Evolutionary conservation across 2,329 filamentous ascomycete genomes (phyloP).

Genomic region (Ceratocystis alfenasii): DNA sequence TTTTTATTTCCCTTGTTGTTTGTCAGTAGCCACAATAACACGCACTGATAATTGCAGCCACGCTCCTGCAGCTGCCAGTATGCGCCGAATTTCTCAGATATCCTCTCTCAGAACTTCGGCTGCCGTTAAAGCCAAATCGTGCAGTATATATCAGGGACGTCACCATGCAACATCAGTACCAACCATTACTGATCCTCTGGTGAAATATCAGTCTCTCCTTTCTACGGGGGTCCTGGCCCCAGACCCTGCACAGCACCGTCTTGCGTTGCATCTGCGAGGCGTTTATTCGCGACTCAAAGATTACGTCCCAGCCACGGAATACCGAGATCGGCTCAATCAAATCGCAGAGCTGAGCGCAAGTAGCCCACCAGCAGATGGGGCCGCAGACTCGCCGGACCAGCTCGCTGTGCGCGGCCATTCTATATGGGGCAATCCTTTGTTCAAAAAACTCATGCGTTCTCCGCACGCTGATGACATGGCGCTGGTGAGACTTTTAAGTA

Average conservation of each 20-base stretch:
- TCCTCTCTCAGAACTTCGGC: neutral
- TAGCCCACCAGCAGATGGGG: conserved; percentile 27
- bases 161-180: conserved; percentile 37
- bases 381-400: conserved; percentile 20
- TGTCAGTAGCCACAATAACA: too few relatives aligned
- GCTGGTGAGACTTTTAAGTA: conserved; percentile 55
- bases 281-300: conserved; percentile 65
- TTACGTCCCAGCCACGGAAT: conserved; percentile 61
- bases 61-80: neutral
- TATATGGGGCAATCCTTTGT: conserved; percentile 47
- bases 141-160: conserved; percentile 4
- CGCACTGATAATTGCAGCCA: too few relatives aligned
- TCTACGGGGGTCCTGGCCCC: conserved; percentile 54
- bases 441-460: conserved; percentile 45
- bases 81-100: conserved; percentile 10
- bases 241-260: conserved; percentile 59
- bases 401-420: conserved; percentile 44
- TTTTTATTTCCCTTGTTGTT: neutral
- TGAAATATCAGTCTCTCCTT: conserved; percentile 62
- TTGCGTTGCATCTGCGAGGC: conserved; percentile 65
- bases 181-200: conserved; percentile 58
- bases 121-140: conserved; percentile 6
- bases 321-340: conserved; percentile 51
- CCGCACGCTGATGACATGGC: conserved; percentile 30
- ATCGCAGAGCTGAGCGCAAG: conserved; percentile 39